These are phyloP conservation scores for Stenocarpella maydis DNA, from an alignment of 2,329 filamentous ascomycete species.

Conservation along the genomic window DNA sequence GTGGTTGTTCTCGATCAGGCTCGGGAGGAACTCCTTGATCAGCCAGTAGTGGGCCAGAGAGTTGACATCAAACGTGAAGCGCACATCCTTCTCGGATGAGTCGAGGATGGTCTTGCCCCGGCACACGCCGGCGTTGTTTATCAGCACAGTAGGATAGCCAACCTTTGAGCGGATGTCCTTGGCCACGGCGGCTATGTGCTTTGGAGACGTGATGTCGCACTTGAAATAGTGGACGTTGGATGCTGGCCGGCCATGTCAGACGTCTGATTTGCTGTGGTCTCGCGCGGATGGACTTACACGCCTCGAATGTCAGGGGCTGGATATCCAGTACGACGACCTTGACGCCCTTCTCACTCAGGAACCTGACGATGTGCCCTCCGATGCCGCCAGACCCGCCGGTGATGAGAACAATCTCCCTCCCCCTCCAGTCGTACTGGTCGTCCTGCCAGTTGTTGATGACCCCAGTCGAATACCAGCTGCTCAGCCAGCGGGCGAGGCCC, in stretches of 20 bases:
- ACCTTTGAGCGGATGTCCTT: slow-evolving; percentile 61
- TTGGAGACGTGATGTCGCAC: slow-evolving; percentile 72
- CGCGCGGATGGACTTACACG: slow-evolving; percentile 47
- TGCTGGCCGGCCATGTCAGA: slow-evolving; percentile 37
- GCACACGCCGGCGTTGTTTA: slow-evolving; percentile 76
- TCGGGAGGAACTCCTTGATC: slow-evolving; percentile 72
- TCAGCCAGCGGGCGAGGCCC: slow-evolving; percentile 58
- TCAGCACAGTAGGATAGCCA: slow-evolving; percentile 73
- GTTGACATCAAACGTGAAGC: slow-evolving; percentile 77
- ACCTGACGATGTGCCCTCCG: slow-evolving; percentile 69
- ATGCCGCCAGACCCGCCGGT: slow-evolving; percentile 81
- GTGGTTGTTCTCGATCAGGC: slow-evolving; percentile 70
- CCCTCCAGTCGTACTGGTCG: slow-evolving; percentile 69
- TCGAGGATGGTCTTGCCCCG: slow-evolving; percentile 69
- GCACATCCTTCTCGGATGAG: slow-evolving; percentile 63
- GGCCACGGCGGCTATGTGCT: slow-evolving; percentile 61
- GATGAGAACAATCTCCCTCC: slow-evolving; percentile 73
- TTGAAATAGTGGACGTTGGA: slow-evolving; percentile 72
- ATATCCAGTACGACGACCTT: slow-evolving; percentile 78
- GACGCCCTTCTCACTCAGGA: slow-evolving; percentile 70
- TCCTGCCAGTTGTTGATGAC: slow-evolving; percentile 58
- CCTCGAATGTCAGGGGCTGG: slow-evolving; percentile 64
- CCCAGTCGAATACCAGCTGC: slow-evolving; percentile 59
- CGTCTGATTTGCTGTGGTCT: not conserved
- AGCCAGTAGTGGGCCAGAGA: slow-evolving; percentile 72